Base-by-base conservation (phyloP, 345 rosid genomes). In the Aquilaria malaccensis region DNA sequence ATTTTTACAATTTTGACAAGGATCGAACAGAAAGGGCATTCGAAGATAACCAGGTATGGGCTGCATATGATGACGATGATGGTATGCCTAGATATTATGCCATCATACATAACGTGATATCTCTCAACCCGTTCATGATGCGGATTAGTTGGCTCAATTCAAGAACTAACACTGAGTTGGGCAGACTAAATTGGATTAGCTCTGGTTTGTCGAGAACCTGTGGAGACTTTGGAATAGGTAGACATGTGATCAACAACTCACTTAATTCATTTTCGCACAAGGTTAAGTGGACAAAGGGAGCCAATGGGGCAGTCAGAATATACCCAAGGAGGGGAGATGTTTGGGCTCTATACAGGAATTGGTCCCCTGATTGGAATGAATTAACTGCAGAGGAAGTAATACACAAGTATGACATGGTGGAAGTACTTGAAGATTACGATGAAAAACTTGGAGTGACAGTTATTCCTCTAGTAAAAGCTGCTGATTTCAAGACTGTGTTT, bases 51-150 rank as follows among this genome's bases (percentile, higher is more conserved):
- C 85, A 85, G 70, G 62, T 87, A n/a, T 87, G 91, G 95, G 87
- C 91, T 68, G 81, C 74, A 33, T 87, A 87, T 55, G 88, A 87
- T 66, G 78, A 69, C 32, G 65, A 75, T 60, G 91, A 87, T 71
- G 91, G 85, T 37, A 81, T 87, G 95, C 95, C 91, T 33, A 78
- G 91, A 52, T 77, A 76, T 47, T 87, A 83, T 75, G 84, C 85
- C 59, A 62, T 83, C 74, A 77, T 87, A 64, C 74, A 80, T 9
- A 69, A 70, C 33, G 79, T 85, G 14, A 68, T 87, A 48, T 87
- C 95, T 29, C 15, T 49, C 32, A 76, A 74, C 41, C 95, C 95
- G 37, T 78, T 87, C 59, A 85, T 75, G 77, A 70, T 83, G 72
- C 49, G 67, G 67, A 76, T 87, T 55, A 70, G 81, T 55, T 75